Percentiles rank a stretch among this genome's conserved stretches.
Evolutionary conservation across 225 moss, liverwort and hornwort species (phyloP).

Genomic region (Pleurozium schreberi): DNA sequence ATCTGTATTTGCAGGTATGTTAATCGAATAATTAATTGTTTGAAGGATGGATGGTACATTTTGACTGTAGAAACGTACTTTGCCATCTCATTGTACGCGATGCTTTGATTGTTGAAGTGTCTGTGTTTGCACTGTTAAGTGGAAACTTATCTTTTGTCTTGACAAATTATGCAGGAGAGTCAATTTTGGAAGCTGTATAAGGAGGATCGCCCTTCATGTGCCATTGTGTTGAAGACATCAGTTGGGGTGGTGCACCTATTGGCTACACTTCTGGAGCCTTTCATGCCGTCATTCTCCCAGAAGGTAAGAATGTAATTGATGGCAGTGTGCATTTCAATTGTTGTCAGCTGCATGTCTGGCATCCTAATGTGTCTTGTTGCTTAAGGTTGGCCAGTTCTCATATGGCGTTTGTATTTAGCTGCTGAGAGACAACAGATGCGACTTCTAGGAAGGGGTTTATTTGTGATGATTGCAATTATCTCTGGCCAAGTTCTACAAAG

Average conservation of each 20-base stretch:
- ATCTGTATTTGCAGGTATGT: constrained; percentile 62
- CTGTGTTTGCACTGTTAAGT: background rate
- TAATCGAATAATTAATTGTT: background rate
- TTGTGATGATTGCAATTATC: background rate
- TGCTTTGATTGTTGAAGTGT: background rate
- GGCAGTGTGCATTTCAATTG: background rate
- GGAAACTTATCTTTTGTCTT: constrained; percentile 15
- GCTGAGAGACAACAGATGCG: background rate
- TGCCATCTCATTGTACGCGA: background rate
- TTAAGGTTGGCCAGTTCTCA: background rate
- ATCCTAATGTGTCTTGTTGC: background rate
- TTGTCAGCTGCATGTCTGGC: background rate
- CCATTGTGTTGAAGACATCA: constrained; percentile 69
- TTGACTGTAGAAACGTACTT: background rate
- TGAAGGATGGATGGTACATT: background rate
- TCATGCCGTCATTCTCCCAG: constrained; percentile 86
- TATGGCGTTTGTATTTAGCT: background rate
- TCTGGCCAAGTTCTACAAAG: background rate
- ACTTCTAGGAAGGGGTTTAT: background rate
- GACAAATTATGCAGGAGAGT: constrained; percentile 53
- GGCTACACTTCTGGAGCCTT: constrained; percentile 82
- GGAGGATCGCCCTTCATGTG: constrained; percentile 68
- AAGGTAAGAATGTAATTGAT: constrained; percentile 29
- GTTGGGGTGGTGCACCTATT: constrained; percentile 67
- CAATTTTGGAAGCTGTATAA: constrained; percentile 92